Percentiles rank a stretch among this genome's conserved stretches.
These are phyloP conservation scores for Podaxis sp. DNA, from an alignment of 768 basidiomycete genomes.

Conservation along the genomic window DNA sequence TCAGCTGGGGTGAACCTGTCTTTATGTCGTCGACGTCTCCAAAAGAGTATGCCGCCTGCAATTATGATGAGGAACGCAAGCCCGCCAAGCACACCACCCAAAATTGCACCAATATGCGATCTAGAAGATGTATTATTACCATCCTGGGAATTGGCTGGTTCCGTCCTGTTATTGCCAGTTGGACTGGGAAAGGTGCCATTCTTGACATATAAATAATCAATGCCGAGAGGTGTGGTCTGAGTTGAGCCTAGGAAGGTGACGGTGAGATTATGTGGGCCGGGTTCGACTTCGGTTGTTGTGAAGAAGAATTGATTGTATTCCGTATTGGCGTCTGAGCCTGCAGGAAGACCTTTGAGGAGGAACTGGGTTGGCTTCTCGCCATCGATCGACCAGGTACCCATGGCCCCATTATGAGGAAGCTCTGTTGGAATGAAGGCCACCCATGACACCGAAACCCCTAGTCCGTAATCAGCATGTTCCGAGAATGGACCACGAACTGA, in stretches of 20 bases:
- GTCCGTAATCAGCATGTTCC: slow-evolving; percentile 17
- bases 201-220: slow-evolving; percentile 26
- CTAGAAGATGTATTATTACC: neutral
- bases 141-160: neutral
- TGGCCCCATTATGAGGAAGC: slow-evolving; percentile 8
- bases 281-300: slow-evolving; percentile 19
- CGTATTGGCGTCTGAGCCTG: slow-evolving; percentile 2
- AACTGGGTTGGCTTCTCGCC: slow-evolving; percentile 18
- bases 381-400: slow-evolving; percentile 24
- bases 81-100: slow-evolving; percentile 24
- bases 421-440: slow-evolving; percentile 14
- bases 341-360: slow-evolving; percentile 22
- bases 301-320: slow-evolving; percentile 28
- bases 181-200: slow-evolving; percentile 16
- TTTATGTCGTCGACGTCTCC: slow-evolving; percentile 17
- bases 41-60: slow-evolving; percentile 12
- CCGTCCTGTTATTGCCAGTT: neutral
- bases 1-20: neutral
- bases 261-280: slow-evolving; percentile 23
- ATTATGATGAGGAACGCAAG: slow-evolving; percentile 19
- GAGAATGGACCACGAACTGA: neutral
- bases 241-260: slow-evolving; percentile 24
- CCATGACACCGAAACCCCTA: slow-evolving; percentile 18
- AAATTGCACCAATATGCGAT: slow-evolving; percentile 20
- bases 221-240: slow-evolving; percentile 24